phyloP scores from a whole-genome alignment of 164 flowering plant genomes.

The grape (Vitis vinifera) region ASM3070453v1 NC_081822.1:12469001-12469500 shows the following conservation, averaged over 20 bases:
- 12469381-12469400: conserved; percentile 51
- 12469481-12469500: conserved; percentile 62
- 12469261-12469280: conserved; percentile 54
- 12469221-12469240: conserved; percentile 72
- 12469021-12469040: conserved; percentile 15
- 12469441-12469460: conserved; percentile 73
- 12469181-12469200: conserved; percentile 44
- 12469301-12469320: conserved; percentile 77
- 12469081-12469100: conserved; percentile 19
- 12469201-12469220: conserved; percentile 72
- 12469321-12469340: conserved; percentile 68
- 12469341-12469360: conserved; percentile 63
- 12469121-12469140: conserved; percentile 36
- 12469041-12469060: conserved; percentile 19
- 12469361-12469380: conserved; percentile 82
- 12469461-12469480: conserved; percentile 55
- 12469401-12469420: conserved; percentile 43
- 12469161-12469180: conserved; percentile 53
- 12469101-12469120: conserved; percentile 21
- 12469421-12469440: conserved; percentile 28
- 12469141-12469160: conserved; percentile 56
- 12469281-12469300: conserved; percentile 81
- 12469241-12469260: conserved; percentile 61
- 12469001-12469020: conserved; percentile 38
- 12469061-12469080: conserved; percentile 29